Evolutionary conservation across 768 basidiomycete species (phyloP).

Genomic region (Lactarius psammicola): DNA sequence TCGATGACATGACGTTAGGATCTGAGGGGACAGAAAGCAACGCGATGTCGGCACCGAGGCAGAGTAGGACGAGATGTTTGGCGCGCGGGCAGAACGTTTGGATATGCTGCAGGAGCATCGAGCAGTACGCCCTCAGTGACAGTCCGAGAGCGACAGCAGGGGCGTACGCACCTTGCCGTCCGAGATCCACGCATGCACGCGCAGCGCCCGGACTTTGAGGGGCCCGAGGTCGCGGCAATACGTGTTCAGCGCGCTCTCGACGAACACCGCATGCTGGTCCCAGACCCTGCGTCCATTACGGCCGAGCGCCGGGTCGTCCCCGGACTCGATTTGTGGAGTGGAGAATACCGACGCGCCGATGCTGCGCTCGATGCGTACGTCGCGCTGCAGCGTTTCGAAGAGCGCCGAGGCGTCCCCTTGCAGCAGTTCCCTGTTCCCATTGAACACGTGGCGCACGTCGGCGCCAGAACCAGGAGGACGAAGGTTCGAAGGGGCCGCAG

Average conservation of each 20-base stretch:
- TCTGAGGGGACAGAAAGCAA: conserved; percentile 3
- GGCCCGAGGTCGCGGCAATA: conserved; percentile 13
- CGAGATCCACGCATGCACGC: conserved; percentile 22
- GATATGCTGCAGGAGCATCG: conserved; percentile 4
- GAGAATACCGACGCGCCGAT: conserved; percentile 11
- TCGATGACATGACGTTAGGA: not conserved
- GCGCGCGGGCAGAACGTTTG: conserved; percentile 14
- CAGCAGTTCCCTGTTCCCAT: conserved; percentile 13
- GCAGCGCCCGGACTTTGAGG: conserved; percentile 8
- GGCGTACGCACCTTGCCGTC: conserved; percentile 23
- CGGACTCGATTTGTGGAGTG: not conserved
- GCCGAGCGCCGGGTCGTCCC: conserved; percentile 5
- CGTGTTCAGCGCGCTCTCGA: conserved; percentile 11
- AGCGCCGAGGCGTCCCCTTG: conserved; percentile 21
- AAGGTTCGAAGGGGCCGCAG: not conserved
- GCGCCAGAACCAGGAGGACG: not conserved
- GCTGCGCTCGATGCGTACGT: conserved; percentile 24
- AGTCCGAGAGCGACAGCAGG: not conserved
- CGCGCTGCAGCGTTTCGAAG: conserved; percentile 25
- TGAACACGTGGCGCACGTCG: conserved; percentile 26
- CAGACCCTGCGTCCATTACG: conserved; percentile 11
- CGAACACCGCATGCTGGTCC: conserved; percentile 7
- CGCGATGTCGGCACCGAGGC: conserved; percentile 25
- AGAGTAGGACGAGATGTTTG: conserved; percentile 18
- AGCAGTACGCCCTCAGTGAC: not conserved